Conservation (phyloP, 1,284 basidiomycete species). For the Microstroma glucosiphilum region DNA sequence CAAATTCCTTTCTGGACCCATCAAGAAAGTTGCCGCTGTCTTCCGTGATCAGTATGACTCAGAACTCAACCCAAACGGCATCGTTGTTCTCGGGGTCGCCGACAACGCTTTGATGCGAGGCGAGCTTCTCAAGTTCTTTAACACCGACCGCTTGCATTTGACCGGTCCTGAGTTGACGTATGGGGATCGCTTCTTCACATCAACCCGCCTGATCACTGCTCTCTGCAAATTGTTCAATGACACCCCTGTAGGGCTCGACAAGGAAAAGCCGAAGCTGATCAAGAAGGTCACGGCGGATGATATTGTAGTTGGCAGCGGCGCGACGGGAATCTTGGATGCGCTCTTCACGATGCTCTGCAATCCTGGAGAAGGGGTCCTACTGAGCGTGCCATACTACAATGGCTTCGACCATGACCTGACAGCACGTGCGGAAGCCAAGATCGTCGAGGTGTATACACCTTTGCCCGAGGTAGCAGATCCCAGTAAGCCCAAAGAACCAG, state of each 20-base stretch:
- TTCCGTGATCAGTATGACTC: constrained; percentile 5
- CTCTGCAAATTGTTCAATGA: constrained; percentile 26
- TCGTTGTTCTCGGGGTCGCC: constrained; percentile 36
- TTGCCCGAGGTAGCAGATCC: constrained; percentile 8
- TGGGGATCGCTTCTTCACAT: constrained; percentile 25
- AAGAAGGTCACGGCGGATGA: constrained; percentile 23
- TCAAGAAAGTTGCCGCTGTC: neutral
- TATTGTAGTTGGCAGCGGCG: constrained; percentile 31
- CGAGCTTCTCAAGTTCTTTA: constrained; percentile 26
- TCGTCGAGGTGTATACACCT: constrained; percentile 21
- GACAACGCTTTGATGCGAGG: constrained; percentile 32
- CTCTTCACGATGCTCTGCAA: constrained; percentile 33
- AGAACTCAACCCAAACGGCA: constrained; percentile 27
- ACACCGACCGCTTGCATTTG: constrained; percentile 20
- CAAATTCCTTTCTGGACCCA: neutral
- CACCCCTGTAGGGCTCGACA: constrained; percentile 19
- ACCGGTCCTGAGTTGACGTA: constrained; percentile 32
- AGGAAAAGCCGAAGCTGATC: constrained; percentile 22
- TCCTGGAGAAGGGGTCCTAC: constrained; percentile 29
- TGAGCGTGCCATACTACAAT: constrained; percentile 32
- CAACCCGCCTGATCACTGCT: constrained; percentile 21
- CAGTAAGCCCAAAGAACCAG: constrained; percentile 1
- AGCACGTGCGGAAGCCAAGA: constrained; percentile 17
- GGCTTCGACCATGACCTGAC: constrained; percentile 35
- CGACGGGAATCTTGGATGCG: constrained; percentile 30